phyloP scores from a whole-genome alignment of 192 early-diverging fungal genomes.

The Dispira parvispora region DNA sequence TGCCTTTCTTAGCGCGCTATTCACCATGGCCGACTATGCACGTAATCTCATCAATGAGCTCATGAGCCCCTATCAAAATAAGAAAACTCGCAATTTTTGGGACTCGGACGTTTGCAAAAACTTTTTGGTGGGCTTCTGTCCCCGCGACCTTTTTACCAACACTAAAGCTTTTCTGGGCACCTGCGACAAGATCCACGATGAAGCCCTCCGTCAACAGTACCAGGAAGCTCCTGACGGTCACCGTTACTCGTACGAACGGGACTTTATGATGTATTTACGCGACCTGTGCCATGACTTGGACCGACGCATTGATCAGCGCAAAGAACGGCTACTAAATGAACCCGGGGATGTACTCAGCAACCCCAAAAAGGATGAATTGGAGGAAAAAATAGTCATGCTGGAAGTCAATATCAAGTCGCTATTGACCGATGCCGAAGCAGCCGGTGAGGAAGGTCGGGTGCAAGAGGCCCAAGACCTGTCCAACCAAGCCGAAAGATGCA shows the following conservation, averaged over 20 bases:
- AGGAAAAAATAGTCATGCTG: slow-evolving; percentile 62
- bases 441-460: slow-evolving; percentile 56
- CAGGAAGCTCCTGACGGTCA: slow-evolving; percentile 41
- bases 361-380: slow-evolving; percentile 53
- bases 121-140: slow-evolving; percentile 69
- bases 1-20: background rate
- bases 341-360: slow-evolving; percentile 44
- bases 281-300: slow-evolving; percentile 49
- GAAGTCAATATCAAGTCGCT: slow-evolving; percentile 63
- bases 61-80: background rate
- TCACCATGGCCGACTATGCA: slow-evolving; percentile 3
- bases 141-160: slow-evolving; percentile 67
- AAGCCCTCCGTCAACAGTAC: slow-evolving; percentile 46
- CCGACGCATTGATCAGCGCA: slow-evolving; percentile 49
- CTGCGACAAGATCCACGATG: slow-evolving; percentile 69
- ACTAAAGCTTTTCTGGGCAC: slow-evolving; percentile 71
- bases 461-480: slow-evolving; percentile 49
- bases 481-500: slow-evolving; percentile 45
- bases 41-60: background rate
- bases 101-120: slow-evolving; percentile 47
- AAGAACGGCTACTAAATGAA: slow-evolving; percentile 46
- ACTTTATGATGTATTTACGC: slow-evolving; percentile 48
- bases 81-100: background rate
- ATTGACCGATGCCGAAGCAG: slow-evolving; percentile 45
- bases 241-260: slow-evolving; percentile 53